Percentiles rank a stretch among this genome's conserved stretches.
phyloP scores from a whole-genome alignment of 2,329 filamentous ascomycete genomes.

The Fusarium azukiicola region DNA sequence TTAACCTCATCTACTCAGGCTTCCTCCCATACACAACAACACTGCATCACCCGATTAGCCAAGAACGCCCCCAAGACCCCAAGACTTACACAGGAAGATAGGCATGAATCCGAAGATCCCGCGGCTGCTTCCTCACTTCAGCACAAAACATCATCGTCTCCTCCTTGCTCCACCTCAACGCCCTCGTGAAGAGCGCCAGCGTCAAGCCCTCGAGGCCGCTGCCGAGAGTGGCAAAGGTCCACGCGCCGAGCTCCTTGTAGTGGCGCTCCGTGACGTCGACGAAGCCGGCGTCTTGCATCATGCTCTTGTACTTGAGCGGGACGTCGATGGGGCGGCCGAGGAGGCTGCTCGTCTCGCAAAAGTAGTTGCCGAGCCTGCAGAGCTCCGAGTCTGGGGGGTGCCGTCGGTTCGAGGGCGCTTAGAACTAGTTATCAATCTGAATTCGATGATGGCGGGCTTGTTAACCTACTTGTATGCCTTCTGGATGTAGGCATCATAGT shows the following conservation, averaged over 20 bases:
- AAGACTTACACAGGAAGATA: slow-evolving; percentile 29
- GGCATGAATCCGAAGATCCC: slow-evolving; percentile 24
- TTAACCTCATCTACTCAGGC: neutral
- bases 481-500: slow-evolving; percentile 21
- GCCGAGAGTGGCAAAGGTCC: slow-evolving; percentile 27
- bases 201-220: slow-evolving; percentile 29
- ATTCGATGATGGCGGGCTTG: fast-evolving
- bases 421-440: neutral
- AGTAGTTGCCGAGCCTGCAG: neutral
- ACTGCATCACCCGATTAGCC: slow-evolving; percentile 7
- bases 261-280: slow-evolving; percentile 14
- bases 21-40: slow-evolving; percentile 30
- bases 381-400: neutral
- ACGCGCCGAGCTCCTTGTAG: slow-evolving; percentile 26
- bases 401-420: slow-evolving; percentile 28
- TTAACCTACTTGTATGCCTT: slow-evolving; percentile 22
- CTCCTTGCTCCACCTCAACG: slow-evolving; percentile 25
- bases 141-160: slow-evolving; percentile 22
- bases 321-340: slow-evolving; percentile 4
- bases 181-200: slow-evolving; percentile 19
- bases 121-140: neutral
- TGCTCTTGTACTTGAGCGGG: neutral
- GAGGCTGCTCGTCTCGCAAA: neutral
- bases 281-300: slow-evolving; percentile 25
- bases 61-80: too few species aligned